Conservation (phyloP, 495 filamentous ascomycete species). For the Penicillium coprophilum region DNA sequence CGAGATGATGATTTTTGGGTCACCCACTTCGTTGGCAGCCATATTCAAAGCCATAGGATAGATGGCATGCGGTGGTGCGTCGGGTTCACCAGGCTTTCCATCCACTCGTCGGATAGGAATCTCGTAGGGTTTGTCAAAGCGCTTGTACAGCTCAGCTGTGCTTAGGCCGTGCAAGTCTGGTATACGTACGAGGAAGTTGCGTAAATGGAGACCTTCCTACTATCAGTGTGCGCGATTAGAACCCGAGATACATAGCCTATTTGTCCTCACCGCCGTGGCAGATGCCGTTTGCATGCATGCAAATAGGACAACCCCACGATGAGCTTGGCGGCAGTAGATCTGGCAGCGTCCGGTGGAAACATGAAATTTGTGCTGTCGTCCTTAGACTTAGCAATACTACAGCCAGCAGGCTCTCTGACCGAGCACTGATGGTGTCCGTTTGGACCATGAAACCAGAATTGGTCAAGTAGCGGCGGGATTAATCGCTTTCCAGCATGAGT, state of each 20-base stretch:
- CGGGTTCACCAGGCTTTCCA: constrained; percentile 21
- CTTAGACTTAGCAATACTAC: constrained; percentile 30
- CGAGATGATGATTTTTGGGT: constrained; percentile 26
- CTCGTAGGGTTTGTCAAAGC: constrained; percentile 23
- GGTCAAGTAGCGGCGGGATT: constrained; percentile 22
- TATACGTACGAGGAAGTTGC: constrained; percentile 25
- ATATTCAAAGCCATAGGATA: constrained; percentile 21
- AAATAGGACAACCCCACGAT: constrained; percentile 27
- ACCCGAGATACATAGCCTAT: constrained; percentile 9
- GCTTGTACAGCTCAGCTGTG: constrained; percentile 25
- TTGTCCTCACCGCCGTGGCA: constrained; percentile 24
- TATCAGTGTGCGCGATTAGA: constrained; percentile 16
- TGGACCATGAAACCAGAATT: constrained; percentile 30
- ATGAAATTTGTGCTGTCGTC: constrained; percentile 25
- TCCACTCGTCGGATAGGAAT: constrained; percentile 28
- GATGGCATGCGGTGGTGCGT: constrained; percentile 25
- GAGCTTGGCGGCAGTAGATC: constrained; percentile 28
- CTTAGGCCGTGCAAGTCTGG: constrained; percentile 20
- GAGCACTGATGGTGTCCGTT: constrained; percentile 34
- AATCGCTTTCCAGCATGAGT: constrained; percentile 22
- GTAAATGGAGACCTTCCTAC: constrained; percentile 24
- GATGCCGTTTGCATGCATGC: constrained; percentile 22
- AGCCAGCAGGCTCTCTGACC: constrained; percentile 30
- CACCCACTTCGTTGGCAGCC: constrained; percentile 24
- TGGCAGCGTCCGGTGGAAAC: constrained; percentile 29